phyloP scores from a whole-genome alignment of 2,329 filamentous ascomycete genomes.

The Laburnicola sp. region DNA sequence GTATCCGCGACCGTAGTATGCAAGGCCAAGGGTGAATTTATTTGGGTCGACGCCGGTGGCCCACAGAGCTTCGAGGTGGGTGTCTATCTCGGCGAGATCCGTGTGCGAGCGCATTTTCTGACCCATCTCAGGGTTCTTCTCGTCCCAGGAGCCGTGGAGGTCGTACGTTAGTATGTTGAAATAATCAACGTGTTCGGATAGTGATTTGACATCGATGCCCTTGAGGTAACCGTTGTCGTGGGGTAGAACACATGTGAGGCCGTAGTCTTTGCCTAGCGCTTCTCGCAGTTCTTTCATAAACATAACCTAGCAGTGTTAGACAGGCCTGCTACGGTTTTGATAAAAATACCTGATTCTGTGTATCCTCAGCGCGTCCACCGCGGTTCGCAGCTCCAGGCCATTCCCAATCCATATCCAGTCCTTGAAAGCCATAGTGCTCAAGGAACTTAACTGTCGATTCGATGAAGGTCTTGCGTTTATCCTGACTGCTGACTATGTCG shows the following conservation, averaged over 20 bases:
- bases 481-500: constrained; percentile 35
- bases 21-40: constrained; percentile 52
- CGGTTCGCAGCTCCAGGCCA: constrained; percentile 35
- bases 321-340: not conserved
- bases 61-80: constrained; percentile 52
- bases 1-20: constrained; percentile 52
- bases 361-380: constrained; percentile 43
- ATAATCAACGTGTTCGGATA: constrained; percentile 41
- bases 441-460: constrained; percentile 5
- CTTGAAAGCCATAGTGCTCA: constrained; percentile 9
- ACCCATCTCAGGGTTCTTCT: constrained; percentile 31
- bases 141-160: constrained; percentile 45
- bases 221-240: constrained; percentile 33
- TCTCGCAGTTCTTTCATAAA: constrained; percentile 29
- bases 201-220: constrained; percentile 29
- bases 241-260: constrained; percentile 31
- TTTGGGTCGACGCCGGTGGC: constrained; percentile 46
- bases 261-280: constrained; percentile 22
- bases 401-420: constrained; percentile 51
- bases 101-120: constrained; percentile 46
- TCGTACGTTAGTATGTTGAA: constrained; percentile 55
- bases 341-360: constrained; percentile 22
- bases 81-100: constrained; percentile 54
- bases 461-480: constrained; percentile 26
- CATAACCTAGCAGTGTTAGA: not conserved